These are phyloP conservation scores for Pythium sukuiense DNA, from an alignment of 352 stramenopile genomes.

Conservation along the genomic window DNA sequence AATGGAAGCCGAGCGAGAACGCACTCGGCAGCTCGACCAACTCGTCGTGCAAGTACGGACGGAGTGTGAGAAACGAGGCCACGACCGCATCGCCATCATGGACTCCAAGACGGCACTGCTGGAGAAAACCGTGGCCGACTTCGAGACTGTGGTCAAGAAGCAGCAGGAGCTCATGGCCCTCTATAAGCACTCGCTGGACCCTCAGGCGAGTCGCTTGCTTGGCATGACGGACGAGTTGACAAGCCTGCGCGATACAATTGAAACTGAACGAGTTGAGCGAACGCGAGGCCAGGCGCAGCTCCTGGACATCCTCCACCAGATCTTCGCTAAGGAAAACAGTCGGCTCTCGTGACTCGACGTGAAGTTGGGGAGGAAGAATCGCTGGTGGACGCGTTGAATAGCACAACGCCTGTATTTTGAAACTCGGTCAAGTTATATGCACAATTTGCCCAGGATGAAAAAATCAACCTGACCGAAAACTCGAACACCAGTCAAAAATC, in stretches of 20 bases:
- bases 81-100: not conserved
- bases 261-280: not conserved
- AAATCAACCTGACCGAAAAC: too few relatives aligned
- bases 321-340: not conserved
- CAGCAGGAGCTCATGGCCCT: not conserved
- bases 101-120: not conserved
- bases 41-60: not conserved
- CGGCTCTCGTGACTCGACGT: not conserved
- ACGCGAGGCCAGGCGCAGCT: not conserved
- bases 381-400: too few relatives aligned
- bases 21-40: not conserved
- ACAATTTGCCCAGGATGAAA: too few relatives aligned
- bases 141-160: not conserved
- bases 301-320: conserved; percentile 1
- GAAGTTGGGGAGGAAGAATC: too few relatives aligned
- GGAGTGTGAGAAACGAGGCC: not conserved
- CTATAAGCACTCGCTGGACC: not conserved
- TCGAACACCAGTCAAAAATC: too few relatives aligned
- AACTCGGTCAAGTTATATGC: too few relatives aligned
- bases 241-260: not conserved
- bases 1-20: not conserved
- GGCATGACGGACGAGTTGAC: not conserved
- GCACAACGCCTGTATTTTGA: too few relatives aligned
- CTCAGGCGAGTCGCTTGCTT: not conserved
- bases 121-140: not conserved